phyloP scores from a whole-genome alignment of 352 stramenopile genomes.

The Halophytophthora batemanensis region DNA sequence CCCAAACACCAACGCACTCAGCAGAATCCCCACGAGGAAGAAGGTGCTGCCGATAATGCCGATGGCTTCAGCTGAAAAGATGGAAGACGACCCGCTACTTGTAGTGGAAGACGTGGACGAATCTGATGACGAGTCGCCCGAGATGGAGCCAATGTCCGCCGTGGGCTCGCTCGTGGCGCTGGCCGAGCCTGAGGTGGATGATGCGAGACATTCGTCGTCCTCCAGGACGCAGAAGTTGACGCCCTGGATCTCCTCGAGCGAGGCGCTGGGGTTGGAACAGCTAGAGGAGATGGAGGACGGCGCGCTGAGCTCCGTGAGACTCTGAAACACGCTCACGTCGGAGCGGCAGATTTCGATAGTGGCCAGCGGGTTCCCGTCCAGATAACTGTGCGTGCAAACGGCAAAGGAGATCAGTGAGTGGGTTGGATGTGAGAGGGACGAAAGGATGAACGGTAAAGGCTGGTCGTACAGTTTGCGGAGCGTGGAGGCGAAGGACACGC shows the following conservation, averaged over 20 bases:
- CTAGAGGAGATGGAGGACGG: constrained; percentile 28
- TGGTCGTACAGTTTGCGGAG: constrained; percentile 32
- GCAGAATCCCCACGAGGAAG: constrained; percentile 37
- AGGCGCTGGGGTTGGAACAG: constrained; percentile 26
- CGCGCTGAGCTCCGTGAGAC: constrained; percentile 23
- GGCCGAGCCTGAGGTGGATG: constrained; percentile 8
- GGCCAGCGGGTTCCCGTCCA: constrained; percentile 43
- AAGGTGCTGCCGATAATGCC: constrained; percentile 50
- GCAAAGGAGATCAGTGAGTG: constrained; percentile 1
- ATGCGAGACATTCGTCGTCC: constrained; percentile 20
- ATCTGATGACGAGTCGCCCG: constrained; percentile 6
- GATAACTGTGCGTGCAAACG: constrained; percentile 12
- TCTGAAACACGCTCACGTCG: constrained; percentile 40
- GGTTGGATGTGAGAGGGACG: constrained; percentile 3
- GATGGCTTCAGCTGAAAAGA: constrained; percentile 47
- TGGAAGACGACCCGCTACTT: constrained; percentile 20
- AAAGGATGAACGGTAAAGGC: not conserved
- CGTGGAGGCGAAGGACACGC: constrained; percentile 49
- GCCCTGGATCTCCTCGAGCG: constrained; percentile 24
- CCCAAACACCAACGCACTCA: constrained; percentile 35
- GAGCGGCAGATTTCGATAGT: constrained; percentile 47
- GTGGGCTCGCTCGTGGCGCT: constrained; percentile 6
- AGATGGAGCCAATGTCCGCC: constrained; percentile 19
- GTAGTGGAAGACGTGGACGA: constrained; percentile 5
- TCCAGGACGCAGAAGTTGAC: constrained; percentile 37